phyloP scores from a whole-genome alignment of 108 stramenopile species.

The Chaetoceros tenuissimus region DNA sequence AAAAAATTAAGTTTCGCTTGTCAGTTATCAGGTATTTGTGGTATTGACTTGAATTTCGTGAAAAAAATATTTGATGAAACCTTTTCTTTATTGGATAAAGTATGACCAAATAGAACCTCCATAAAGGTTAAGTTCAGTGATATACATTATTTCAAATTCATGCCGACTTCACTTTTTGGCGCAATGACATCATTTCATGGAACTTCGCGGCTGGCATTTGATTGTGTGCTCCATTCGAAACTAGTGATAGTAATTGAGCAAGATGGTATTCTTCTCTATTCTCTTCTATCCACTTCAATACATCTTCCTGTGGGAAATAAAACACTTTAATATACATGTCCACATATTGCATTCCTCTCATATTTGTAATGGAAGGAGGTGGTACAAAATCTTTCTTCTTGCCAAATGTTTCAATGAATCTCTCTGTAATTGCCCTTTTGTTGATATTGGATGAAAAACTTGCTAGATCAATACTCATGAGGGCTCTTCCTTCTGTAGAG shows the following conservation, averaged over 20 bases:
- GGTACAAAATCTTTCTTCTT: slow-evolving; percentile 16
- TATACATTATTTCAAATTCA: too few relatives aligned
- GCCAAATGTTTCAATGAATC: slow-evolving; percentile 18
- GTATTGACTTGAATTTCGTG: too few relatives aligned
- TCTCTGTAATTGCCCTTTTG: slow-evolving; percentile 26
- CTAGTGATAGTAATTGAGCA: slow-evolving; percentile 31
- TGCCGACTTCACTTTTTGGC: too few relatives aligned
- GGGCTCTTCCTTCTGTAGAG: slow-evolving; percentile 85
- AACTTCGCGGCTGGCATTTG: neutral
- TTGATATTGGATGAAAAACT: slow-evolving; percentile 45
- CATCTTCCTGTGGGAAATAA: slow-evolving; percentile 76
- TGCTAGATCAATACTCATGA: slow-evolving; percentile 95
- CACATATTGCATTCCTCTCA: slow-evolving; percentile 50
- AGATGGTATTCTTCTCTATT: slow-evolving; percentile 30
- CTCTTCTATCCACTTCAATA: slow-evolving; percentile 43
- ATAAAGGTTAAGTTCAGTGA: too few relatives aligned
- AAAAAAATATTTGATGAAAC: too few relatives aligned
- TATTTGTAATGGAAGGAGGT: slow-evolving; percentile 22
- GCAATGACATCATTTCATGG: too few relatives aligned
- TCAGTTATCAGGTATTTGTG: too few relatives aligned
- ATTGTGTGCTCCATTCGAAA: slow-evolving; percentile 5
- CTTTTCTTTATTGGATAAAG: too few relatives aligned
- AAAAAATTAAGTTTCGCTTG: too few relatives aligned
- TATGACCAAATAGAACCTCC: too few relatives aligned
- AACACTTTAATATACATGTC: slow-evolving; percentile 89